Evolutionary conservation across 345 rosid genomes (phyloP).

Genomic region (Hibiscus syriacus): DNA sequence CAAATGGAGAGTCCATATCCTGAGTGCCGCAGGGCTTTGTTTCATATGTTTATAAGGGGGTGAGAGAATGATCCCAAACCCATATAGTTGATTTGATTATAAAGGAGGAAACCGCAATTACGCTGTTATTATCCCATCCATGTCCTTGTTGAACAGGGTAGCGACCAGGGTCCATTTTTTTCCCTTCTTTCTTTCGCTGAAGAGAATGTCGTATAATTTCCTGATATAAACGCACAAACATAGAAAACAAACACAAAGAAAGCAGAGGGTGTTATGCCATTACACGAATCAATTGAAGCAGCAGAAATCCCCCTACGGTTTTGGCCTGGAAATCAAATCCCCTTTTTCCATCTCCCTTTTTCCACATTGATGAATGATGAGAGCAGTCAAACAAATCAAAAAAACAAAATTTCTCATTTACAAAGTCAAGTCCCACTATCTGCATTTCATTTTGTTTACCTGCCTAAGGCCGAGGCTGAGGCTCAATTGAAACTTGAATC

Average conservation of each 20-base stretch:
- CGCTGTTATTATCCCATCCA: constrained; percentile 99
- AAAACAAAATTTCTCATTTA: neutral
- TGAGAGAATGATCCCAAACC: constrained; percentile 79
- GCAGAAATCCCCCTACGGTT: constrained; percentile 29
- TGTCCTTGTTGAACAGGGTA: constrained; percentile 84
- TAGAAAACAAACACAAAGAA: constrained; percentile 28
- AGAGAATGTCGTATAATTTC: constrained; percentile 24
- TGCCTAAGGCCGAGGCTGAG: neutral
- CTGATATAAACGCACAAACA: constrained; percentile 34
- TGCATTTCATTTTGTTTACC: constrained; percentile 9
- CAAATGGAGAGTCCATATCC: constrained; percentile 92
- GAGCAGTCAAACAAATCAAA: constrained; percentile 4
- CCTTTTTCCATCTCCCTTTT: constrained; percentile 28
- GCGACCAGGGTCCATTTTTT: constrained; percentile 58
- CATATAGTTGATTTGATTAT: constrained; percentile 49
- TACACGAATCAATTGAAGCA: constrained; percentile 31
- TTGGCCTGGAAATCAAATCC: constrained; percentile 29
- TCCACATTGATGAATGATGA: neutral
- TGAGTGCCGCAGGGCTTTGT: constrained; percentile 71
- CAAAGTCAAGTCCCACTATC: constrained; percentile 7
- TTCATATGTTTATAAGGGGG: constrained; percentile 47
- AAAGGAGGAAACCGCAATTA: constrained; percentile 99
- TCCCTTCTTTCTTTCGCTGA: constrained; percentile 7
- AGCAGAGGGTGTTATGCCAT: constrained; percentile 49
- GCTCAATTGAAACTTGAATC: neutral